Percentiles rank a stretch among this genome's conserved stretches.
phyloP scores from a whole-genome alignment of 1,284 basidiomycete species.

The Trichosporon faecale region DNA sequence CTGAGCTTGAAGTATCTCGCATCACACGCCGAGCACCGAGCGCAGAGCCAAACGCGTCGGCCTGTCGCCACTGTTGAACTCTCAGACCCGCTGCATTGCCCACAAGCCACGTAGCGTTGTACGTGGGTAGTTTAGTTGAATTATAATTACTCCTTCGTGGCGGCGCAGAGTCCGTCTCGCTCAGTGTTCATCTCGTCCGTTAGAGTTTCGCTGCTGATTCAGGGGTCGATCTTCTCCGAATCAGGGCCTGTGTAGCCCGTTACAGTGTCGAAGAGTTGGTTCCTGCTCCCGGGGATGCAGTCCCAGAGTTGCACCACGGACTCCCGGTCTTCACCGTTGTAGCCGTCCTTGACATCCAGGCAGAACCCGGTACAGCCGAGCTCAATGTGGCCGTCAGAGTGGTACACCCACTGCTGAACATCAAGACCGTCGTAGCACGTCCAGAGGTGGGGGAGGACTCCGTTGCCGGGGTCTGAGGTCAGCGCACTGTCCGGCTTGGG shows the following conservation, averaged over 20 bases:
- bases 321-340: background rate
- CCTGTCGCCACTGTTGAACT: too few relatives aligned
- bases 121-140: too few relatives aligned
- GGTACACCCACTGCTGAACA: constrained; percentile 10
- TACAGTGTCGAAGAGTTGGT: constrained; percentile 12
- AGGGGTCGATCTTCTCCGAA: too few relatives aligned
- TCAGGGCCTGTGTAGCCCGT: background rate
- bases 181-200: too few relatives aligned
- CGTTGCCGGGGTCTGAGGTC: constrained; percentile 3
- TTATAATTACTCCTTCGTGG: too few relatives aligned
- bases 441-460: constrained; percentile 10
- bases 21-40: too few relatives aligned
- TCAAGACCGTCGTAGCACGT: constrained; percentile 3
- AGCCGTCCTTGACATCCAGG: constrained; percentile 15
- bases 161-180: too few relatives aligned
- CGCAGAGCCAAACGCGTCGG: too few relatives aligned
- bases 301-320: constrained; percentile 8
- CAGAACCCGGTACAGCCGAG: constrained; percentile 7
- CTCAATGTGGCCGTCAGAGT: constrained; percentile 5
- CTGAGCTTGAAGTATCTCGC: too few relatives aligned
- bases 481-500: background rate
- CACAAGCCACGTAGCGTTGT: too few relatives aligned
- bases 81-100: too few relatives aligned
- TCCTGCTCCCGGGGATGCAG: background rate
- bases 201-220: too few relatives aligned